Evolutionary conservation across 1,284 basidiomycete species (phyloP).

Genomic region (Ceratobasidium sp.): DNA sequence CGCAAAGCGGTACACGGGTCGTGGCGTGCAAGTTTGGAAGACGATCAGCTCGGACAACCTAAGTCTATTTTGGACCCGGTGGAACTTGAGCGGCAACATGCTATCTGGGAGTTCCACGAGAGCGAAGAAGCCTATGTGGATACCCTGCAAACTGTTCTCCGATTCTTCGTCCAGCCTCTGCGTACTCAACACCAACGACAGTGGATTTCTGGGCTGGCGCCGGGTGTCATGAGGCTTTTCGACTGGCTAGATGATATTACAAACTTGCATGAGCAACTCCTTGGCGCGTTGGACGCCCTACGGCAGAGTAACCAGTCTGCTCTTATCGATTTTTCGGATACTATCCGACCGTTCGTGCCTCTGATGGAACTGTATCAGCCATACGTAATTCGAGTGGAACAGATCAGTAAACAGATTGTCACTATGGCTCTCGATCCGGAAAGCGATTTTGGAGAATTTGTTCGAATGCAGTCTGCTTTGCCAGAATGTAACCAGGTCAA

Average conservation of each 20-base stretch:
- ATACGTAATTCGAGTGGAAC: slow-evolving; percentile 79
- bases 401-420: slow-evolving; percentile 67
- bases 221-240: slow-evolving; percentile 73
- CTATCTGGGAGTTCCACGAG: slow-evolving; percentile 73
- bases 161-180: slow-evolving; percentile 78
- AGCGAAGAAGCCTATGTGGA: slow-evolving; percentile 77
- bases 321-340: slow-evolving; percentile 64
- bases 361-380: slow-evolving; percentile 84
- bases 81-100: slow-evolving; percentile 72
- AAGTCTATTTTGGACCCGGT: slow-evolving; percentile 30
- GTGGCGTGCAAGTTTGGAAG: slow-evolving; percentile 26
- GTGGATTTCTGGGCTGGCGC: slow-evolving; percentile 83
- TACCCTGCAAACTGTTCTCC: slow-evolving; percentile 70
- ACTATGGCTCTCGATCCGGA: slow-evolving; percentile 63
- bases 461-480: slow-evolving; percentile 73
- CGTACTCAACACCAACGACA: slow-evolving; percentile 70
- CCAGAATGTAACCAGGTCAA: slow-evolving; percentile 68
- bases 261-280: slow-evolving; percentile 75
- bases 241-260: slow-evolving; percentile 88
- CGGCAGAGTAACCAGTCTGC: slow-evolving; percentile 61
- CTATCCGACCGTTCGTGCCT: slow-evolving; percentile 68
- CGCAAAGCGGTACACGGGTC: slow-evolving; percentile 31
- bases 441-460: slow-evolving; percentile 85
- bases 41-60: not conserved
- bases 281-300: slow-evolving; percentile 60